These are phyloP conservation scores for Erodium texanum DNA, from an alignment of 441 rosid genomes.

Conservation along the genomic window DNA sequence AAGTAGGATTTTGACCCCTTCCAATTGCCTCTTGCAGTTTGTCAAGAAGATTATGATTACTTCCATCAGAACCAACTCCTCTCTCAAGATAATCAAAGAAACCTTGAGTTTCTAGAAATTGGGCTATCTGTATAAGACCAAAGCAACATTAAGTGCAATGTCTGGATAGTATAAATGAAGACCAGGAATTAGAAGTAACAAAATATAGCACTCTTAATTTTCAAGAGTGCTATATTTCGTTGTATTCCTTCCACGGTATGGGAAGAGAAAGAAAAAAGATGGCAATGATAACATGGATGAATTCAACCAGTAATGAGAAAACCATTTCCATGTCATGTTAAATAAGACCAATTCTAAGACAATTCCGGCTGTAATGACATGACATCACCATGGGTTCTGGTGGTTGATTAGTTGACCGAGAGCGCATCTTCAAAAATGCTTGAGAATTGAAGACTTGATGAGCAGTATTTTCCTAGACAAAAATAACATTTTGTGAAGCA, in stretches of 20 bases:
- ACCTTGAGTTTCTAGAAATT: conserved; percentile 77
- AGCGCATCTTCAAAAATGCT: conserved; percentile 88
- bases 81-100: conserved; percentile 94
- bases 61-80: conserved; percentile 61
- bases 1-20: conserved; percentile 90
- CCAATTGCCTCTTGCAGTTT: conserved; percentile 95
- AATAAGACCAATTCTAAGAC: neutral
- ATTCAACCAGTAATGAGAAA: neutral
- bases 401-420: conserved; percentile 86
- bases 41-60: conserved; percentile 71
- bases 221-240: neutral
- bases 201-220: neutral
- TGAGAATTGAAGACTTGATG: conserved; percentile 65
- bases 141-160: conserved; percentile 10
- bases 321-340: neutral
- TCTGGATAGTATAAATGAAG: neutral
- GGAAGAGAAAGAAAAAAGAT: neutral
- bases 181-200: conserved; percentile 1
- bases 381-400: conserved; percentile 78
- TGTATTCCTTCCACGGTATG: neutral
- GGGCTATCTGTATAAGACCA: conserved; percentile 50
- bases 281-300: neutral
- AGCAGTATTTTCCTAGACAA: conserved; percentile 61
- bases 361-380: conserved; percentile 10
- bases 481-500: conserved; percentile 3